These are phyloP conservation scores for Yamadazyma songkhlaensis DNA, from an alignment of 1,139 yeast genomes.

Conservation along the genomic window DNA sequence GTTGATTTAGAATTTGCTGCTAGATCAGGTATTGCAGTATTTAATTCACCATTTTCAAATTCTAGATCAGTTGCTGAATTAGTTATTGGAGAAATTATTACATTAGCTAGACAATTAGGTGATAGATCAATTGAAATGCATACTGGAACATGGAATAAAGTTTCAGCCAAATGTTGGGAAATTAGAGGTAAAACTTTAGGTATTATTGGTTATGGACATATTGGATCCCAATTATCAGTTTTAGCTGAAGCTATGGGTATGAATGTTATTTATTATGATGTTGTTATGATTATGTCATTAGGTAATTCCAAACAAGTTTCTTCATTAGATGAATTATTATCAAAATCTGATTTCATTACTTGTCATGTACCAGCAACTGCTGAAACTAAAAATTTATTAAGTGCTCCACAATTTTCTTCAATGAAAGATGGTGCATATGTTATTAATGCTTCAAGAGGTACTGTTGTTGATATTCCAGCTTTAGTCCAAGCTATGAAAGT, in stretches of 20 bases:
- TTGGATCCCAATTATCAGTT: slow-evolving; percentile 95
- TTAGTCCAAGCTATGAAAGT: slow-evolving; percentile 86
- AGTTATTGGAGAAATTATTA: slow-evolving; percentile 91
- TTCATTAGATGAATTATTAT: slow-evolving; percentile 77
- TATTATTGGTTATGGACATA: slow-evolving; percentile 96
- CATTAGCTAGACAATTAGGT: slow-evolving; percentile 94
- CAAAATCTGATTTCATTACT: slow-evolving; percentile 82
- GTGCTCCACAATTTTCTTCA: slow-evolving; percentile 88
- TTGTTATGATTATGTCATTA: slow-evolving; percentile 87
- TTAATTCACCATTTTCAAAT: slow-evolving; percentile 98
- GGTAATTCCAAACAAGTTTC: slow-evolving; percentile 96
- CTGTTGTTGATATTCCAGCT: slow-evolving; percentile 95
- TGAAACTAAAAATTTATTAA: slow-evolving; percentile 87
- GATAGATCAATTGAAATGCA: slow-evolving; percentile 96
- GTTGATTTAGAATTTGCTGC: slow-evolving; percentile 94
- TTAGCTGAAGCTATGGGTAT: slow-evolving; percentile 98
- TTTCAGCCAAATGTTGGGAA: slow-evolving; percentile 95
- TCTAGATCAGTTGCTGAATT: slow-evolving; percentile 98
- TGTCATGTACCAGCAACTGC: slow-evolving; percentile 94
- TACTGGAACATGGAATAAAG: slow-evolving; percentile 98
- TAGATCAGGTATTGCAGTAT: slow-evolving; percentile 88
- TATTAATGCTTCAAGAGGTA: slow-evolving; percentile 96
- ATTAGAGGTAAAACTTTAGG: slow-evolving; percentile 98
- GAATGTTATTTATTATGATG: slow-evolving; percentile 93
- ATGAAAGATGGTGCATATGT: slow-evolving; percentile 97